These are phyloP conservation scores for Eimeria necatrix DNA, from an alignment of 169 alveolate species.

Conservation along the genomic window DNA sequence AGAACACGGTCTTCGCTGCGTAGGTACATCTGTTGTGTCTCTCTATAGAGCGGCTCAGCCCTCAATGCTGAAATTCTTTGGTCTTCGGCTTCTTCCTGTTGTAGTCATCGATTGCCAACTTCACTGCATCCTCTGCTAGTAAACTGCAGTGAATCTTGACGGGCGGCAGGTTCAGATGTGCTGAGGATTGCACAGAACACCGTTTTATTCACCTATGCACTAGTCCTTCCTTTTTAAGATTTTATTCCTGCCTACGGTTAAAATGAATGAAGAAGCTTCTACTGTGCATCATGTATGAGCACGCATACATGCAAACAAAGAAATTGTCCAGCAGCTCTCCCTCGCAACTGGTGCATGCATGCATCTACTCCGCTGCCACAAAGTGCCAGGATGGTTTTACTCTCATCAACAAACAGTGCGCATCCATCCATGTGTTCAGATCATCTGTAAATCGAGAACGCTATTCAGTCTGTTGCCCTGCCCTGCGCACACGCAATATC, in stretches of 20 bases:
- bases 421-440: neutral
- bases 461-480: neutral
- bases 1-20: neutral
- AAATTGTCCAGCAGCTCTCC: too few species aligned
- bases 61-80: neutral
- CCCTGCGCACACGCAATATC: constrained; percentile 89
- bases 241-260: too few species aligned
- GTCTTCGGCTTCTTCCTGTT: constrained; percentile 77
- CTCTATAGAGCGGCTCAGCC: neutral
- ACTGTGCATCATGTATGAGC: too few species aligned
- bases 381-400: too few species aligned
- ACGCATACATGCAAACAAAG: too few species aligned
- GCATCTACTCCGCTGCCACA: too few species aligned
- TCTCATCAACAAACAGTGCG: too few species aligned
- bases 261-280: too few species aligned
- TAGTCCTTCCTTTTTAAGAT: too few species aligned
- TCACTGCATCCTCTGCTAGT: constrained; percentile 99
- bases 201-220: too few species aligned
- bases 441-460: neutral
- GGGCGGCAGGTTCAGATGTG: constrained; percentile 98
- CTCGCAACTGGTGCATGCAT: too few species aligned
- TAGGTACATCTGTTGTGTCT: neutral
- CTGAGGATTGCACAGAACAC: constrained; percentile 81
- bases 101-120: constrained; percentile 86
- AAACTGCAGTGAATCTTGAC: constrained; percentile 99